Conservation (phyloP, 1,284 basidiomycete species). For the Austropuccinia psidii region DNA sequence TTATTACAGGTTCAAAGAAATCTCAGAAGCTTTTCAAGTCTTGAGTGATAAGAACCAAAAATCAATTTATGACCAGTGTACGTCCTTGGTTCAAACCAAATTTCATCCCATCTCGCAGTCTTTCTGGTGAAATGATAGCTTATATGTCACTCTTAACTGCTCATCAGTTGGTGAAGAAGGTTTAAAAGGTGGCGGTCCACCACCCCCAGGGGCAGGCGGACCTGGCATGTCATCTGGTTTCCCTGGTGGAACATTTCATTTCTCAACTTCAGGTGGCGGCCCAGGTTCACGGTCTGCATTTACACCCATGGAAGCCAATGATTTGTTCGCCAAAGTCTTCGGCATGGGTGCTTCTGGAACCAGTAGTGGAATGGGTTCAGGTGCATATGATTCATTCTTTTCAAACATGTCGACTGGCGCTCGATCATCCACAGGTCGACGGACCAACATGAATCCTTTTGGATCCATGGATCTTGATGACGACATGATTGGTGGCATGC, state of each 20-base stretch:
- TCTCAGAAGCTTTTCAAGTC: conserved; percentile 95
- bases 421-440: conserved; percentile 41
- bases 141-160: not conserved
- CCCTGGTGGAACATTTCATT: conserved; percentile 2
- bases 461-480: conserved; percentile 39
- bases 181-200: not conserved
- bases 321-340: conserved; percentile 74
- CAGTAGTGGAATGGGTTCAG: conserved; percentile 45
- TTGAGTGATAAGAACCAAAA: conserved; percentile 89
- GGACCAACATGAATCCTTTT: conserved; percentile 40
- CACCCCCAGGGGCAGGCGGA: conserved; percentile 14
- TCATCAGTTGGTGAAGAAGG: conserved; percentile 26
- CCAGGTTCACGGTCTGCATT: conserved; percentile 53
- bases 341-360: conserved; percentile 40
- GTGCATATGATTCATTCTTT: conserved; percentile 43
- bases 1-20: conserved; percentile 50
- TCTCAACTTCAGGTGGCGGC: conserved; percentile 43
- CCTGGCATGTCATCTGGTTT: conserved; percentile 1
- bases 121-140: not conserved
- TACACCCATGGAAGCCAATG: conserved; percentile 72
- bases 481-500: conserved; percentile 51
- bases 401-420: conserved; percentile 44
- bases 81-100: not conserved
- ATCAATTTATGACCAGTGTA: conserved; percentile 78
- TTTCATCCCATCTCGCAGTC: not conserved